phyloP scores from a whole-genome alignment of 257 asterid genomes.

The Nicotiana tabacum region DNA sequence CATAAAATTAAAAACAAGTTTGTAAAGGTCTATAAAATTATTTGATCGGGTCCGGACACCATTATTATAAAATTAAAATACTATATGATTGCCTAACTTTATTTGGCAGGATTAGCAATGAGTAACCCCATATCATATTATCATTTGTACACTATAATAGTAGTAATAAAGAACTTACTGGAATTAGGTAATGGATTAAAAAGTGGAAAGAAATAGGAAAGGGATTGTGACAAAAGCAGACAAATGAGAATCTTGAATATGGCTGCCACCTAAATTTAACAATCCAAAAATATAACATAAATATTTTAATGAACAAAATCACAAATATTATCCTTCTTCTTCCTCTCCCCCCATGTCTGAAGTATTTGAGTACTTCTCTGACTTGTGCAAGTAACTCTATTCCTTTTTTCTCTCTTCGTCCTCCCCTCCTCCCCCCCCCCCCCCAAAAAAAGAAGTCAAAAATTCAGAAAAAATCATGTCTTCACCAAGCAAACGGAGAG shows the following conservation, averaged over 20 bases:
- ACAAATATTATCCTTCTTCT: not conserved
- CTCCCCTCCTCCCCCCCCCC: too few relatives aligned
- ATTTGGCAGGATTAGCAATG: not conserved
- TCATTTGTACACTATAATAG: not conserved
- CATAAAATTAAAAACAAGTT: too few relatives aligned
- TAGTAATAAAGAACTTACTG: not conserved
- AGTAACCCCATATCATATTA: not conserved
- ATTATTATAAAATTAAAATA: too few relatives aligned
- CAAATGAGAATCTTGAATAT: not conserved
- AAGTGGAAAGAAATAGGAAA: not conserved
- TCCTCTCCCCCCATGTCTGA: not conserved
- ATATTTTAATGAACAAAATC: not conserved
- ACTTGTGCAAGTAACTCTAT: constrained; percentile 15
- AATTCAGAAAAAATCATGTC: constrained; percentile 43
- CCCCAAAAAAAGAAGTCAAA: not conserved
- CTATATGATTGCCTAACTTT: not conserved
- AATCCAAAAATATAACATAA: not conserved
- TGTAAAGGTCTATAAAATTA: too few relatives aligned
- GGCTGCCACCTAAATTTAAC: not conserved
- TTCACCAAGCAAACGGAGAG: constrained; percentile 98
- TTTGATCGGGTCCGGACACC: too few relatives aligned
- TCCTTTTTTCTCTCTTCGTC: not conserved
- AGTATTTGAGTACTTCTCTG: constrained; percentile 3
- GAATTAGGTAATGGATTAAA: not conserved
- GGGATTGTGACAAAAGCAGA: not conserved